phyloP scores from a whole-genome alignment of 257 asterid species.

The Fraxinus americana region DNA sequence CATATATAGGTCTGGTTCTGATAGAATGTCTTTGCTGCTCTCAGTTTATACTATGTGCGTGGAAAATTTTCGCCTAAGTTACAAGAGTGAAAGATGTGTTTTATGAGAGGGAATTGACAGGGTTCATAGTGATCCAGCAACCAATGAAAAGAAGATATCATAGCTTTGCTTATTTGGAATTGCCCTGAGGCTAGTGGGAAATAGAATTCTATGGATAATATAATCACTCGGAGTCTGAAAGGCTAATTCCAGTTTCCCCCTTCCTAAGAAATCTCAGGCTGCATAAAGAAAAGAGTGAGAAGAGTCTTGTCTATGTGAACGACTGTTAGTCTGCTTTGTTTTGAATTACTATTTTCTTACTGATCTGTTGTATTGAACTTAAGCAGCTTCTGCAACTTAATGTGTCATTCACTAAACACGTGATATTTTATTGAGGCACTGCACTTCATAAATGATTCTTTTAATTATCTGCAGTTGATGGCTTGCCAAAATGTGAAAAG shows the following conservation, averaged over 20 bases:
- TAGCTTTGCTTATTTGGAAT: background rate
- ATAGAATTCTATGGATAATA: background rate
- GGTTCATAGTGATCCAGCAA: background rate
- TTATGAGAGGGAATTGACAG: background rate
- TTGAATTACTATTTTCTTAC: background rate
- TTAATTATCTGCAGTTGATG: constrained; percentile 68
- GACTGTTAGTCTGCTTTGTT: background rate
- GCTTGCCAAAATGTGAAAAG: constrained; percentile 71
- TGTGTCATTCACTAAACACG: background rate
- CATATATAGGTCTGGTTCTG: background rate
- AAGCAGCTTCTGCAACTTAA: background rate
- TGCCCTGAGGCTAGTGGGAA: background rate
- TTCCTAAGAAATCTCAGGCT: background rate
- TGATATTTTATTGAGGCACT: background rate
- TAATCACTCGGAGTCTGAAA: background rate
- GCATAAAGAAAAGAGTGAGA: background rate
- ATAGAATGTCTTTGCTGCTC: background rate
- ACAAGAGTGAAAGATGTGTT: background rate
- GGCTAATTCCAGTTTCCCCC: background rate
- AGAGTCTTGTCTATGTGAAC: background rate
- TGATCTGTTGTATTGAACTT: background rate
- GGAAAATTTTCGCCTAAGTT: background rate
- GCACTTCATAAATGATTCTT: background rate
- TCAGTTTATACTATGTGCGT: background rate
- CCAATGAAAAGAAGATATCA: background rate